phyloP scores from a whole-genome alignment of 2,329 filamentous ascomycete genomes.

The Beauveria pseudobassiana region DNA sequence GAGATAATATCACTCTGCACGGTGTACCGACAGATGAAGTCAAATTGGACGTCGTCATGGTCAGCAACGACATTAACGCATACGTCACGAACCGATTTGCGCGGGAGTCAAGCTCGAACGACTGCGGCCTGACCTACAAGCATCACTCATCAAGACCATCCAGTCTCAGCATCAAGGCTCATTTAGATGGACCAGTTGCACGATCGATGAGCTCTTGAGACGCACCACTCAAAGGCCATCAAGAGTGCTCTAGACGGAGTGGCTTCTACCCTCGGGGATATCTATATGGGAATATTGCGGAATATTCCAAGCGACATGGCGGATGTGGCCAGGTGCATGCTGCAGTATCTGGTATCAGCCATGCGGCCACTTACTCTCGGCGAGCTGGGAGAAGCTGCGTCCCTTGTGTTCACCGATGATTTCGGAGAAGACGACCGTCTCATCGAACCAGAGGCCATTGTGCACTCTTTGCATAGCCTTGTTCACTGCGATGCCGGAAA shows the following conservation, averaged over 20 bases:
- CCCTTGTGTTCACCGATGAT: background rate
- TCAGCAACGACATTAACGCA: background rate
- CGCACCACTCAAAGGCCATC: constrained; percentile 4
- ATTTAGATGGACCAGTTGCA: constrained; percentile 8
- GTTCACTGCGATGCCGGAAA: background rate
- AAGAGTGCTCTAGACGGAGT: constrained; percentile 2
- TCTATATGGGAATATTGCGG: constrained; percentile 1
- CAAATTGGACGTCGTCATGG: background rate
- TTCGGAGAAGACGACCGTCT: constrained; percentile 10
- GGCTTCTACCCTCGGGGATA: constrained; percentile 1
- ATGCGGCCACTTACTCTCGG: constrained; percentile 1
- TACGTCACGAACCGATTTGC: background rate
- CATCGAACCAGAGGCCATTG: constrained; percentile 8
- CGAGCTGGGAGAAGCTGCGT: constrained; percentile 3
- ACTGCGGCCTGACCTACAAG: constrained; percentile 1
- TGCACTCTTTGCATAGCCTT: background rate
- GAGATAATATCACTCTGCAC: background rate
- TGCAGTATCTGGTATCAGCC: constrained; percentile 4
- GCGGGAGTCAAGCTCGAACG: background rate
- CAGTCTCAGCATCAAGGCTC: constrained; percentile 8
- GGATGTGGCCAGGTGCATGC: background rate
- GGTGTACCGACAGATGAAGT: background rate
- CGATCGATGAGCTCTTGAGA: constrained; percentile 1
- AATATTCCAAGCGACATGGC: background rate
- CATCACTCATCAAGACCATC: background rate